Base-by-base conservation (phyloP, 2,329 filamentous ascomycete genomes). In the Aspergillus tubingensis region DNA sequence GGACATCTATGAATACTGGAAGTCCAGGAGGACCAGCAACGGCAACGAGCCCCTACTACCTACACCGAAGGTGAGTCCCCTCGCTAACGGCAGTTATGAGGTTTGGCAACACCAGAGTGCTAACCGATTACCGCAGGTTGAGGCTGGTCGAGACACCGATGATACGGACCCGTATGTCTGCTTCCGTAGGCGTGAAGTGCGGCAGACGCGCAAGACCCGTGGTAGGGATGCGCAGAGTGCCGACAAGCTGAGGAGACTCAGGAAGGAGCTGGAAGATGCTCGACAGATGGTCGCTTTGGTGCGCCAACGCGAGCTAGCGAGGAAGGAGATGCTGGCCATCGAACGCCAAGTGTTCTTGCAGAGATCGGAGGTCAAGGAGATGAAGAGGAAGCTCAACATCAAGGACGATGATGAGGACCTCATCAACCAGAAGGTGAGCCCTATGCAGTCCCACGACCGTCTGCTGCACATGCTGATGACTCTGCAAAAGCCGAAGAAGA, bases 161-260 rank as follows among this genome's bases (percentile, higher is more conserved):
- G 95, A 99, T 74, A 87, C 91, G 70, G 95, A 99, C 78, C 95
- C 95, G 52, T 99, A 96, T 79, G 93, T 99, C 71, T 99, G 95
- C 79, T 99, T 99, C 85, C 88, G 95, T 74, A 88, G 95, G 68
- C 91, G 95, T 65, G 95, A 99, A 78, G 91, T 96, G 50, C 89
- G 95, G 60, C 92, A 96, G 75, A 94, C 92, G 53, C 90, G 95
- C 69, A 99, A 98, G 80, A 99, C 95, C 39, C 86, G 95, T 72
- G 92, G 91, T 68, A 88, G 95, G 72, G 95, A 99, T 80, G 91
- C 91, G 38, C 94, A 96, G 77, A 92, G 94, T 70, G 91, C 91
- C 57, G 95, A 99, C 74, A 97, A 96, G 77, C 85, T 99, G 67
- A 95, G 95, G 81, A 91, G 91, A 74, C 81, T 99, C 71, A 88